Conservation (phyloP, 2,329 filamentous ascomycete genomes). For the Coniella vitis region DNA sequence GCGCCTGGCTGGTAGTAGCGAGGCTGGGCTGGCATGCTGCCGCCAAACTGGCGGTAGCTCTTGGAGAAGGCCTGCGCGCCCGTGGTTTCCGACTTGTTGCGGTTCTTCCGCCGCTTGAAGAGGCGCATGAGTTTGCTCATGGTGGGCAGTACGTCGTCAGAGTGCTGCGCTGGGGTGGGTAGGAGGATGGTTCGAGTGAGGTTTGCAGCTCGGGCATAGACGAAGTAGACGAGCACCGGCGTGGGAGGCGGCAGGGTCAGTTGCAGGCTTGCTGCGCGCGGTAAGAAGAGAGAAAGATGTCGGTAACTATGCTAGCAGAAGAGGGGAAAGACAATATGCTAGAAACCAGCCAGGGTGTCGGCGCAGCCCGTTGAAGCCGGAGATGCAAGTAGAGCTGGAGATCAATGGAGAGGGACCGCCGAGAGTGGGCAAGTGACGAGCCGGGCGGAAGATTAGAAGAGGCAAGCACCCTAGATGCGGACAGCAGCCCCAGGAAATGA, state of each 20-base stretch:
- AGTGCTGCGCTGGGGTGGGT: neutral
- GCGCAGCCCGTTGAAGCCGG: too few species aligned
- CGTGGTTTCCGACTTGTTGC: conserved; percentile 19
- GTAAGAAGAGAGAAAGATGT: too few species aligned
- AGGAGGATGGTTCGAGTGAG: neutral
- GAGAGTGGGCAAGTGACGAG: too few species aligned
- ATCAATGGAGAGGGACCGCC: neutral
- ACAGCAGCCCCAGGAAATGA: too few species aligned
- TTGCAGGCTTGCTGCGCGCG: neutral
- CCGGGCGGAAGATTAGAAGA: too few species aligned
- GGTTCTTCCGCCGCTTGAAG: conserved; percentile 29
- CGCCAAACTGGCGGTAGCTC: conserved; percentile 20
- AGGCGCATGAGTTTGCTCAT: conserved; percentile 18
- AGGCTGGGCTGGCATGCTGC: conserved; percentile 16
- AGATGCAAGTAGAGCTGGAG: neutral
- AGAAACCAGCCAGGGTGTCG: too few species aligned
- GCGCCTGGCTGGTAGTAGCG: conserved; percentile 3
- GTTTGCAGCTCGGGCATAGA: neutral
- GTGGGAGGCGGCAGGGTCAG: neutral
- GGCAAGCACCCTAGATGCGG: too few species aligned
- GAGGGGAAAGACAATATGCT: neutral
- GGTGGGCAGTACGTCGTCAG: neutral
- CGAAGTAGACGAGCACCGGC: neutral
- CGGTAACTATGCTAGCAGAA: neutral
- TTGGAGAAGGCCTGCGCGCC: conserved; percentile 16